These are phyloP conservation scores for Hamamelis virginiana DNA, from an alignment of 164 flowering plant species.

Conservation along the genomic window DNA sequence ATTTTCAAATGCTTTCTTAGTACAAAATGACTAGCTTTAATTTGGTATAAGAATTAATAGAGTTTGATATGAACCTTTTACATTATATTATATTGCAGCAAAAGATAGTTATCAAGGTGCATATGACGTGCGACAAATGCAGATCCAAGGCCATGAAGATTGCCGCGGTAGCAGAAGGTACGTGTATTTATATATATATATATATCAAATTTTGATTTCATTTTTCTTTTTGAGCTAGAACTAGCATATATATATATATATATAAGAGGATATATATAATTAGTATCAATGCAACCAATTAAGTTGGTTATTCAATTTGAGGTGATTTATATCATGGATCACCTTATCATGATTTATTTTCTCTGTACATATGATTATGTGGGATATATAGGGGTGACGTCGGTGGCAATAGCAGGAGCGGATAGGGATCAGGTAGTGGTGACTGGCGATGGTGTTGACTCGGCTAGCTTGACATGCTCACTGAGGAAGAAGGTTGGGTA, in stretches of 20 bases:
- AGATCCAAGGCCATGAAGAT: conserved; percentile 21
- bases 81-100: conserved; percentile 12
- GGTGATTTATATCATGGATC: no score
- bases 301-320: not conserved
- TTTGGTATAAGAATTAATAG: no score
- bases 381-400: conserved; percentile 21
- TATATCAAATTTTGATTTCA: not conserved
- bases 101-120: conserved; percentile 23
- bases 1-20: no score
- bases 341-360: no score
- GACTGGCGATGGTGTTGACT: conserved; percentile 36
- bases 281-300: no score
- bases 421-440: conserved; percentile 27
- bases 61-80: no score
- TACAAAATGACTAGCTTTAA: no score
- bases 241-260: no score
- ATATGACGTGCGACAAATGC: conserved; percentile 19
- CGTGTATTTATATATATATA: not conserved
- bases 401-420: conserved; percentile 22
- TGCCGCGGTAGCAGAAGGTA: conserved; percentile 18
- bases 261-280: not conserved
- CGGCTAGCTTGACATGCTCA: conserved; percentile 12
- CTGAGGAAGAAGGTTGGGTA: conserved; percentile 30
- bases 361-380: not conserved
- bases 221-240: not conserved